Percentiles rank a stretch among this genome's conserved stretches.
Conservation (phyloP, 257 asterid species). For the Rauvolfia tetraphylla region DNA sequence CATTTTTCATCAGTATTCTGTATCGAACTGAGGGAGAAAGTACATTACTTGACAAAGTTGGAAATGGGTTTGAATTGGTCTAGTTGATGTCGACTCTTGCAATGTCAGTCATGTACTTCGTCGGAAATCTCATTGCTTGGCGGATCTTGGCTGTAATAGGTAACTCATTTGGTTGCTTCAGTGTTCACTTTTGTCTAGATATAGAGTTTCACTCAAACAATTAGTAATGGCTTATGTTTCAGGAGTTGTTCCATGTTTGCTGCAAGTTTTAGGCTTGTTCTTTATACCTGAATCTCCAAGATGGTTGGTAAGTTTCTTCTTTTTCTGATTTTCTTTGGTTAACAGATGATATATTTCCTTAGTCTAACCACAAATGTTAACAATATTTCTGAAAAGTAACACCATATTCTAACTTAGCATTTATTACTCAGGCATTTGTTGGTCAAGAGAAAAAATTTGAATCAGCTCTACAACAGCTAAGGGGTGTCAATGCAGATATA, state of each 20-base stretch:
- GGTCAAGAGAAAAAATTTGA: too few species aligned
- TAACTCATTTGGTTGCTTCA: not conserved
- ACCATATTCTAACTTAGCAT: too few species aligned
- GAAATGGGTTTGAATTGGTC: not conserved
- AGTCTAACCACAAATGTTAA: not conserved
- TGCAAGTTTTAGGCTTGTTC: constrained; percentile 63
- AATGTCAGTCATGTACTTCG: constrained; percentile 8
- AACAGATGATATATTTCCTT: not conserved
- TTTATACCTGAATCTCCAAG: constrained; percentile 89
- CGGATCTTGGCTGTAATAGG: constrained; percentile 55
- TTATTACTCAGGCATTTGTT: too few species aligned
- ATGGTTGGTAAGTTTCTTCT: constrained; percentile 60
- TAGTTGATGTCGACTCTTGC: constrained; percentile 30
- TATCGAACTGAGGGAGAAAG: too few species aligned
- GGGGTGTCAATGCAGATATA: too few species aligned
- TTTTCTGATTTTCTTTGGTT: constrained; percentile 42
- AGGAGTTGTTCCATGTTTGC: constrained; percentile 70
- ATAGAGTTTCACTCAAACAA: not conserved
- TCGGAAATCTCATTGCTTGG: constrained; percentile 72
- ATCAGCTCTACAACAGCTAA: too few species aligned
- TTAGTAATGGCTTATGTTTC: constrained; percentile 24
- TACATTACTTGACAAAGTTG: too few species aligned
- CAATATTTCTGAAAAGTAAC: not conserved
- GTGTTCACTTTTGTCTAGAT: not conserved
- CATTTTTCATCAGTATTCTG: too few species aligned